These are phyloP conservation scores for Lyophyllum atratum DNA, from an alignment of 768 basidiomycete genomes.

Conservation along the genomic window DNA sequence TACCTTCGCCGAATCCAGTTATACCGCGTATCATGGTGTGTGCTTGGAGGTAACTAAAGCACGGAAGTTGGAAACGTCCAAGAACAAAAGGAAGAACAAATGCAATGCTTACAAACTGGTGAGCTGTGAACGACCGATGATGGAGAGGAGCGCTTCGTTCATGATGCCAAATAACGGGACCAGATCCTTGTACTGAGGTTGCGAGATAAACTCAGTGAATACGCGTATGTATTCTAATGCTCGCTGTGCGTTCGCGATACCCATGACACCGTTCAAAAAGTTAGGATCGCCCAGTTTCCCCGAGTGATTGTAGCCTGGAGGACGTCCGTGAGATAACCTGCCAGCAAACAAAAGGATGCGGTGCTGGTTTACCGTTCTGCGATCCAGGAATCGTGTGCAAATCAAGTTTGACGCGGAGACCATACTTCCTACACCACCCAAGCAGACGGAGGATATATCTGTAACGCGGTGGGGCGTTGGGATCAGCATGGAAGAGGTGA, in stretches of 20 bases:
- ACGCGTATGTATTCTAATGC: conserved; percentile 78
- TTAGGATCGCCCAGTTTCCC: conserved; percentile 65
- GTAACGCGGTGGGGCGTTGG: neutral
- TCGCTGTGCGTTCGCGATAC: conserved; percentile 83
- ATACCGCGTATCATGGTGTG: conserved; percentile 69
- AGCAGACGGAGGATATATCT: conserved; percentile 79
- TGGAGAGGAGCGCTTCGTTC: conserved; percentile 56
- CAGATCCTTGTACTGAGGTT: conserved; percentile 70
- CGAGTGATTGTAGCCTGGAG: conserved; percentile 57
- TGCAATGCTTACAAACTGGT: conserved; percentile 62
- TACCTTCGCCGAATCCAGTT: conserved; percentile 73
- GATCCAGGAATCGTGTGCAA: conserved; percentile 79
- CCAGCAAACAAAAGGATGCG: neutral
- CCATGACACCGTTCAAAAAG: conserved; percentile 78
- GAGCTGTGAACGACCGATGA: conserved; percentile 58
- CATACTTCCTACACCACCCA: conserved; percentile 84
- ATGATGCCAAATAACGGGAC: conserved; percentile 65
- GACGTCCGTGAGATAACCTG: neutral
- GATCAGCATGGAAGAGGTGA: too few relatives aligned
- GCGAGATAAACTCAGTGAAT: conserved; percentile 80
- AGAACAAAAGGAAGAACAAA: conserved; percentile 25
- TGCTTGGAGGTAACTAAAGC: conserved; percentile 52
- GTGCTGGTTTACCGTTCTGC: conserved; percentile 57
- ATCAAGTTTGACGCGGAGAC: conserved; percentile 78
- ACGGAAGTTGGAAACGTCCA: conserved; percentile 29